Evolutionary conservation across 306 rosid species (phyloP).

Genomic region (Argentina anserina): DNA sequence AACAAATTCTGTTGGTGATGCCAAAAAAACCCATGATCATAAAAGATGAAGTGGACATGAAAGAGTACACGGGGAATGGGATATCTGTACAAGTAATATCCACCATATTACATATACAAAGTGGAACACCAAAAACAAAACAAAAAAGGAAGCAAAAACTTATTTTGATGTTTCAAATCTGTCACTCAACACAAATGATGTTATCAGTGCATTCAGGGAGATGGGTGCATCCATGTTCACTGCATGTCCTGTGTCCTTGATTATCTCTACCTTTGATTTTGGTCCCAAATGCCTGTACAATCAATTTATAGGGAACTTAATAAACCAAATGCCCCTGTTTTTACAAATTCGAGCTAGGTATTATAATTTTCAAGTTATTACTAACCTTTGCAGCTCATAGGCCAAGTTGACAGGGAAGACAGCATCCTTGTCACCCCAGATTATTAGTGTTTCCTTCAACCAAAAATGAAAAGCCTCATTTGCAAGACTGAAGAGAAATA

Average conservation of each 20-base stretch:
- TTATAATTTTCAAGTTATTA: background rate
- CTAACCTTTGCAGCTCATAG: conserved; percentile 38
- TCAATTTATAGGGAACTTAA: background rate
- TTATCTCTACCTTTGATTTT: conserved; percentile 34
- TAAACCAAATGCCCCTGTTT: background rate
- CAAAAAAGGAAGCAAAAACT: background rate
- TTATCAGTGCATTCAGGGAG: conserved; percentile 20
- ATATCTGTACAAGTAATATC: background rate
- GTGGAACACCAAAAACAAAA: background rate
- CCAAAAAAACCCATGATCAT: background rate
- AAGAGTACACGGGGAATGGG: background rate
- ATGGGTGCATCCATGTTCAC: conserved; percentile 34
- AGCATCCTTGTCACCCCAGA: conserved; percentile 46
- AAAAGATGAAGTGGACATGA: background rate
- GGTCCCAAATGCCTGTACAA: conserved; percentile 36
- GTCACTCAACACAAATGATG: conserved; percentile 25
- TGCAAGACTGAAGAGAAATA: background rate
- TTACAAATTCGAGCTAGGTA: background rate
- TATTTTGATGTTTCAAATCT: background rate
- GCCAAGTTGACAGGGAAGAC: conserved; percentile 31
- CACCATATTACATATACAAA: background rate
- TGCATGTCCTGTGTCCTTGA: conserved; percentile 41
- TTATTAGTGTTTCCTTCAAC: conserved; percentile 37
- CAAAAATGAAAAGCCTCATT: background rate
- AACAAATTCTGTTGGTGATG: background rate